Evolutionary conservation across 1,284 basidiomycete genomes (phyloP).

Genomic region (Clitocybe nebularis): DNA sequence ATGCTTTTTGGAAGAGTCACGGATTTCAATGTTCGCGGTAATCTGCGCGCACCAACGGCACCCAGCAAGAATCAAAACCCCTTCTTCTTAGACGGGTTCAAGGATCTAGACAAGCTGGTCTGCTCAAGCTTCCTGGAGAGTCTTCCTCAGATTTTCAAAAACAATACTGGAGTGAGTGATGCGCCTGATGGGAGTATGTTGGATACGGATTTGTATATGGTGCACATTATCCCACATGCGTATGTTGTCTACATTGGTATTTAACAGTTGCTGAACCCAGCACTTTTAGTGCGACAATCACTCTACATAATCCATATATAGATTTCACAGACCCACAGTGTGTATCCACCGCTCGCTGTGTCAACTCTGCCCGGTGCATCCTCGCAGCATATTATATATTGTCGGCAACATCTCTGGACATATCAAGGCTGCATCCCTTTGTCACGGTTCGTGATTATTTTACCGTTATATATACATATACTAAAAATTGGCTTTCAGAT

Average conservation of each 20-base stretch:
- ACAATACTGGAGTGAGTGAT: conserved; percentile 56
- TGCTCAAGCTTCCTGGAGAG: conserved; percentile 62
- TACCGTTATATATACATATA: background rate
- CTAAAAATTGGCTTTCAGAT: conserved; percentile 46
- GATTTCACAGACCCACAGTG: conserved; percentile 64
- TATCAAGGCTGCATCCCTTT: conserved; percentile 75
- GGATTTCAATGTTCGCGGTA: conserved; percentile 74
- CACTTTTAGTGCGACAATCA: conserved; percentile 66
- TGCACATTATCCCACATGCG: conserved; percentile 80
- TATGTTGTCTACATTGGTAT: conserved; percentile 33
- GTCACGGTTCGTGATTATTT: conserved; percentile 53
- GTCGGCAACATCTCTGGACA: conserved; percentile 72
- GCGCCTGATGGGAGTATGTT: conserved; percentile 50
- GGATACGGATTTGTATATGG: conserved; percentile 81
- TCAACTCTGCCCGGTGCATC: conserved; percentile 68
- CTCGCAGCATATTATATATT: conserved; percentile 69
- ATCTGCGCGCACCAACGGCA: conserved; percentile 53
- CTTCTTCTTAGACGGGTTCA: conserved; percentile 59
- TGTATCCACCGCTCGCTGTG: conserved; percentile 65
- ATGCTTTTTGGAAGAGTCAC: conserved; percentile 82
- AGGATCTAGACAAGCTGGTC: conserved; percentile 64
- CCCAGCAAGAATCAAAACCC: conserved; percentile 68
- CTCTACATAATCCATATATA: conserved; percentile 76
- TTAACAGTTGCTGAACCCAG: background rate
- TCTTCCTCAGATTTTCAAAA: conserved; percentile 63